Base-by-base conservation (phyloP, 2,329 filamentous ascomycete species). In the Aspergillus pseudonomiae region DNA sequence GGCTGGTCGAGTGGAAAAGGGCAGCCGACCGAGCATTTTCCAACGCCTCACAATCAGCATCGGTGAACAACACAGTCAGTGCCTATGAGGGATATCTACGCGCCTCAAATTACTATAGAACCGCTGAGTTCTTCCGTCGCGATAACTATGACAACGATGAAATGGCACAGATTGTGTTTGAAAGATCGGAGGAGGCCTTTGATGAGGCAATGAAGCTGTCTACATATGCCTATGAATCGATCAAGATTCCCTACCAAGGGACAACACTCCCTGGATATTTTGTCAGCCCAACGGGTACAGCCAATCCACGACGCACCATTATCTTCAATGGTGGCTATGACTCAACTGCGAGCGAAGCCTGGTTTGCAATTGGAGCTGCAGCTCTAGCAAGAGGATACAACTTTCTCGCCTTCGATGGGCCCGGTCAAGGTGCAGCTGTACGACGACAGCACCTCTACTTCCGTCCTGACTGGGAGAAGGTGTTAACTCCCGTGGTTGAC, bases 391-490 rank as follows among this genome's bases (percentile, higher is more conserved):
- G 75, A 30, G 75, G 74, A 19, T 77, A 70, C 61, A 75, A 74
- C 60, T 67, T 71, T 50, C 64, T 77, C 30, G 67, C 71, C 12
- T 78, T 74, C 61, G 74, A 78, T 64, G 75, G 75, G 1, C 74
- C 74, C 1, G 75, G 75, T 10, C 75, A 78, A 41, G 69, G 68
- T 0, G 65, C 68, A 14, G 72, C 73, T 30, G 65, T 71, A 10
- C 67, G 71, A n/a, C 50, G 67, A 24, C 69, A 74, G 48, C 61
- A 67, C 36, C 58, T 73, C 19, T 68, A 65, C 28, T 77, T 77
- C 61, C 68, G 72, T 12, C 66, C 57, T 10, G 74, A 77, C 28
- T 77, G 74, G 74, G 73, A 76, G 65, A 64, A 63, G 14, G 72
- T 71, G 0, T 65, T 78, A 1, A 69, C 60, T 1, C 74, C 73